These are phyloP conservation scores for Pseudozyma hubeiensis DNA, from an alignment of 1,284 basidiomycete genomes.

Conservation along the genomic window DNA sequence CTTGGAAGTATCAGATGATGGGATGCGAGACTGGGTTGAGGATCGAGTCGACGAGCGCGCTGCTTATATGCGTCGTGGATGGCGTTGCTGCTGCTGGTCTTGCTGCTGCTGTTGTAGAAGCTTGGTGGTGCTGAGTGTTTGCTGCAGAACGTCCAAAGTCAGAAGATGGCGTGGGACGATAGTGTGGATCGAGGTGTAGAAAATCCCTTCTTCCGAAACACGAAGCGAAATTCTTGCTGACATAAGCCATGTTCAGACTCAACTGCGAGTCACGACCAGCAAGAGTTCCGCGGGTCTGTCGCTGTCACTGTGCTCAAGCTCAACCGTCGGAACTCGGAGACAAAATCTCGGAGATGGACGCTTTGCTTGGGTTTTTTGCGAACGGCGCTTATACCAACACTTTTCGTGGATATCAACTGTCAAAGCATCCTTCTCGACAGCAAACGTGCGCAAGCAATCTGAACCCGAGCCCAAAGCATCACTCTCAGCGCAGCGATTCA, in stretches of 20 bases:
- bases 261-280: constrained; percentile 17
- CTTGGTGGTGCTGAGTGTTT: no score
- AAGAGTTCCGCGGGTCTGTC: not conserved
- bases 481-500: constrained; percentile 5
- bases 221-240: constrained; percentile 34
- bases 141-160: no score
- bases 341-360: not conserved
- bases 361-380: no score
- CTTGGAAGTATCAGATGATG: not conserved
- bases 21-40: no score
- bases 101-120: no score
- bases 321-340: not conserved
- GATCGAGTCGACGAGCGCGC: no score
- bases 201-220: constrained; percentile 17
- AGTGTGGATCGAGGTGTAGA: constrained; percentile 16
- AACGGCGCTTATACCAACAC: no score
- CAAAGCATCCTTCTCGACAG: constrained; percentile 1
- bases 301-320: not conserved
- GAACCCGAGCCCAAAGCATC: not conserved
- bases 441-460: not conserved
- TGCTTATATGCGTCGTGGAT: no score
- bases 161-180: no score
- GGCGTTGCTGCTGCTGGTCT: no score
- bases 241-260: constrained; percentile 29
- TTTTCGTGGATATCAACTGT: not conserved